phyloP scores from a whole-genome alignment of 2,329 filamentous ascomycete species.

The Harringtonia aguacate region DNA sequence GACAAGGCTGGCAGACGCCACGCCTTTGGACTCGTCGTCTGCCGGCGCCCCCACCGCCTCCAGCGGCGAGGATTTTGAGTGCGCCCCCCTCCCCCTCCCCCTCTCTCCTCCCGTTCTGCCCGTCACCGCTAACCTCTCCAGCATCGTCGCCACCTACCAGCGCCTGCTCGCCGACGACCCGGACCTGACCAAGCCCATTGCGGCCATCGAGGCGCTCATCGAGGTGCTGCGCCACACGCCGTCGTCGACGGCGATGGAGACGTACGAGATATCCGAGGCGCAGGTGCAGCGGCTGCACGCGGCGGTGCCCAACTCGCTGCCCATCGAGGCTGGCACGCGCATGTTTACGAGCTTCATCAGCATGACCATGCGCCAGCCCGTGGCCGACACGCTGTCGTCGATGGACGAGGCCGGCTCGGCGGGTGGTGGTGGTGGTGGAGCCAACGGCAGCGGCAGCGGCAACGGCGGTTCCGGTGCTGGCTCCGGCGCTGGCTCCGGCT shows the following conservation, averaged over 20 bases:
- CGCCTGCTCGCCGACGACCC: conserved; percentile 53
- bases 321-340: conserved; percentile 86
- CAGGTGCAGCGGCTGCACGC: conserved; percentile 70
- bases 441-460: too few species aligned
- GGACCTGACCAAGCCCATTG: conserved; percentile 90
- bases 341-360: conserved; percentile 93
- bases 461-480: not conserved
- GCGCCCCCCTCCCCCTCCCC: conserved; percentile 1
- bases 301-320: conserved; percentile 78
- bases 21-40: too few species aligned
- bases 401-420: not conserved
- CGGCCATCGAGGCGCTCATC: conserved; percentile 54
- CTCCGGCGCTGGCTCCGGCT: not conserved
- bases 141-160: conserved; percentile 46
- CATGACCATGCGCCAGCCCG: conserved; percentile 52
- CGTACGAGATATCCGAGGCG: conserved; percentile 70
- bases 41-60: not conserved
- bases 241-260: conserved; percentile 85
- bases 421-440: too few species aligned
- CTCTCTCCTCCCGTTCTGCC: not conserved
- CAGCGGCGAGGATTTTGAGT: conserved; percentile 21
- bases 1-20: not conserved
- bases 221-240: conserved; percentile 70
- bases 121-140: conserved; percentile 14
- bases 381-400: not conserved